A percentile compares a stretch with the other conserved stretches of the same genome.
These are phyloP conservation scores for Exophiala dermatitidis DNA, from an alignment of 2,329 filamentous ascomycete genomes.

Conservation along the genomic window DNA sequence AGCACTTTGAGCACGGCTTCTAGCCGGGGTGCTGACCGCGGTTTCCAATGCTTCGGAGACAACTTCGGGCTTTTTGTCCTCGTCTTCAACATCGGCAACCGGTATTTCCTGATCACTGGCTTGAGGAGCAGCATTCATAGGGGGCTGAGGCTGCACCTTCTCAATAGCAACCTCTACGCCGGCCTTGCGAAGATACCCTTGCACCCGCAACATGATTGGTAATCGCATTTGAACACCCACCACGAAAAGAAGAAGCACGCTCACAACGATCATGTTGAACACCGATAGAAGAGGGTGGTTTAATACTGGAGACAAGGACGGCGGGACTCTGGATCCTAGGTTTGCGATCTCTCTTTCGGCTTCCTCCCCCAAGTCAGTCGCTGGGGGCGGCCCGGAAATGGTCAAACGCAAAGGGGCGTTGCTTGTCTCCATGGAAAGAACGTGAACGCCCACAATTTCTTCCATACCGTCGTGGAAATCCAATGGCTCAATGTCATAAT, in stretches of 20 bases:
- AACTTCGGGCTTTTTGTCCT: conserved; percentile 2
- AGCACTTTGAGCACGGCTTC: conserved; percentile 22
- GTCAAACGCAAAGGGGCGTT: conserved; percentile 41
- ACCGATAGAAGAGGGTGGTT: conserved; percentile 14
- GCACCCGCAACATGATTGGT: conserved; percentile 20
- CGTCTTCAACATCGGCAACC: conserved; percentile 7
- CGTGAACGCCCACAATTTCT: conserved; percentile 62
- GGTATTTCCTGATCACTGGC: conserved; percentile 6
- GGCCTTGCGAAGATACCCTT: conserved; percentile 17
- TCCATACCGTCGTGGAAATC: conserved; percentile 22
- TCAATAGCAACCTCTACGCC: conserved; percentile 19
- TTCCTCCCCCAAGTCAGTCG: conserved; percentile 16
- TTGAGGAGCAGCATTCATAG: not conserved
- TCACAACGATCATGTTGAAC: conserved; percentile 18
- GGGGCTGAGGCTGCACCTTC: not conserved
- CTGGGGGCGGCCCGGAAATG: conserved; percentile 20
- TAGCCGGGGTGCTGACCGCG: conserved; percentile 13
- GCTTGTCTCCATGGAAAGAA: conserved; percentile 48
- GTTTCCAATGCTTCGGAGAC: conserved; percentile 14
- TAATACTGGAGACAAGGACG: conserved; percentile 16
- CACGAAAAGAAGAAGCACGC: conserved; percentile 17
- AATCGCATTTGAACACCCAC: conserved; percentile 20
- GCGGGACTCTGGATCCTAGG: conserved; percentile 13
- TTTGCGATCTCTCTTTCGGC: conserved; percentile 19
- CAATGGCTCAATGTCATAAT: conserved; percentile 19